phyloP scores from a whole-genome alignment of 352 stramenopile species.

The Pythium aquatile region DNA sequence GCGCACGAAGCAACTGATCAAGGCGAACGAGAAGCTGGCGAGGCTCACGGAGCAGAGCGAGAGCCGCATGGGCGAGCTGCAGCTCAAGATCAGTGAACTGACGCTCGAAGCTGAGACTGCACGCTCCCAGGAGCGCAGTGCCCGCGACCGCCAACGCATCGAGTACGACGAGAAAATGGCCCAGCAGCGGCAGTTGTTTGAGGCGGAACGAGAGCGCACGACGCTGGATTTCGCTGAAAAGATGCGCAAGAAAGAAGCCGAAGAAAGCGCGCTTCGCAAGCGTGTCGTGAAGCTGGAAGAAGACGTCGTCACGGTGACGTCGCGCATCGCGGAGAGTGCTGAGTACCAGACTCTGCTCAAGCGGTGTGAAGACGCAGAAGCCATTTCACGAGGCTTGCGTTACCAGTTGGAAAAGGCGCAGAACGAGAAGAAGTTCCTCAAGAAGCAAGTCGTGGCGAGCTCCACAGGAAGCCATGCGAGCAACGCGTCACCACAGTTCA shows the following conservation, averaged over 20 bases:
- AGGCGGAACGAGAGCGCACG: slow-evolving; percentile 26
- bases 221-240: slow-evolving; percentile 29
- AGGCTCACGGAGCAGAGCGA: slow-evolving; percentile 66
- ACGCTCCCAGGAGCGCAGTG: slow-evolving; percentile 26
- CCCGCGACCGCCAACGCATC: slow-evolving; percentile 27
- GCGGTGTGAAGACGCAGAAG: slow-evolving; percentile 59
- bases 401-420: slow-evolving; percentile 78
- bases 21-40: slow-evolving; percentile 71
- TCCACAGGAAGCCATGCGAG: neutral
- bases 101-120: slow-evolving; percentile 38
- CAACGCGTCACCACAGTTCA: slow-evolving; percentile 9
- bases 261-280: slow-evolving; percentile 30
- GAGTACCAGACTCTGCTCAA: slow-evolving; percentile 62
- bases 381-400: slow-evolving; percentile 57
- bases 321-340: slow-evolving; percentile 40
- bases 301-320: slow-evolving; percentile 26
- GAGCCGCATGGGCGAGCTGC: slow-evolving; percentile 40
- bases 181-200: slow-evolving; percentile 38
- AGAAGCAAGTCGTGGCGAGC: slow-evolving; percentile 48
- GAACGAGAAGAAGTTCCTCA: slow-evolving; percentile 75
- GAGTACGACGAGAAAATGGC: slow-evolving; percentile 33
- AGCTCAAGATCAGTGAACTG: slow-evolving; percentile 38
- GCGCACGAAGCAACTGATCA: slow-evolving; percentile 84
- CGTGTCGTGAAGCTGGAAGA: slow-evolving; percentile 38
- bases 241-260: slow-evolving; percentile 27